Percentiles rank a stretch among this genome's conserved stretches.
phyloP scores from a whole-genome alignment of 441 rosid genomes.

The Breynia disticha region DNA sequence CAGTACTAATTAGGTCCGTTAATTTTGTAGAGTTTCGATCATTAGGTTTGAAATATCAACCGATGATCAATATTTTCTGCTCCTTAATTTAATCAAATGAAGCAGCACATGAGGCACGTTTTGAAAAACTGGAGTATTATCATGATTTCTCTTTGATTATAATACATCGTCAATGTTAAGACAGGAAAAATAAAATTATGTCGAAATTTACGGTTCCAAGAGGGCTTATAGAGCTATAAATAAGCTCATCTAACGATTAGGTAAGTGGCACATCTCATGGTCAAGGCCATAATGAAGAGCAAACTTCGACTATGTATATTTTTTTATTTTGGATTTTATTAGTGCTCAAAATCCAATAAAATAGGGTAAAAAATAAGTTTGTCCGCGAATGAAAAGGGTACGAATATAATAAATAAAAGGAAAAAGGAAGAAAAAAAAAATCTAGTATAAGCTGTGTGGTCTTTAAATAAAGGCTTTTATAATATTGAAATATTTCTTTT shows the following conservation, averaged over 20 bases:
- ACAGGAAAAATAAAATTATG: neutral
- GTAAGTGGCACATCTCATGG: conserved; percentile 11
- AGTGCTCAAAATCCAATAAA: conserved; percentile 1
- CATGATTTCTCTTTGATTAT: too few species aligned
- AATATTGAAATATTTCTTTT: conserved; percentile 35
- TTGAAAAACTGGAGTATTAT: too few species aligned
- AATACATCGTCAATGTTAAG: too few species aligned
- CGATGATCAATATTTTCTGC: too few species aligned
- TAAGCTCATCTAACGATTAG: conserved; percentile 5
- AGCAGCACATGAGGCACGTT: too few species aligned
- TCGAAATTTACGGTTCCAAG: neutral
- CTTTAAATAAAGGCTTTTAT: conserved; percentile 26
- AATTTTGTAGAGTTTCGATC: too few species aligned
- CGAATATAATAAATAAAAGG: conserved; percentile 7
- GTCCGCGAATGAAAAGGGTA: conserved; percentile 21
- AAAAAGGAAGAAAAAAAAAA: conserved; percentile 5
- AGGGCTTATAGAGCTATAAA: conserved; percentile 7
- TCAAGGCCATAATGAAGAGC: conserved; percentile 1
- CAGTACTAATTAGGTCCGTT: too few species aligned
- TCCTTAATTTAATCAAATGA: too few species aligned
- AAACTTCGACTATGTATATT: too few species aligned
- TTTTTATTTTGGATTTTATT: too few species aligned
- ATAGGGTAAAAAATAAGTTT: conserved; percentile 3
- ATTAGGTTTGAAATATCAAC: too few species aligned
- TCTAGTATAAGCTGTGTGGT: conserved; percentile 10